These are phyloP conservation scores for Acmispon strigosus DNA, from an alignment of 306 rosid species.

Conservation along the genomic window DNA sequence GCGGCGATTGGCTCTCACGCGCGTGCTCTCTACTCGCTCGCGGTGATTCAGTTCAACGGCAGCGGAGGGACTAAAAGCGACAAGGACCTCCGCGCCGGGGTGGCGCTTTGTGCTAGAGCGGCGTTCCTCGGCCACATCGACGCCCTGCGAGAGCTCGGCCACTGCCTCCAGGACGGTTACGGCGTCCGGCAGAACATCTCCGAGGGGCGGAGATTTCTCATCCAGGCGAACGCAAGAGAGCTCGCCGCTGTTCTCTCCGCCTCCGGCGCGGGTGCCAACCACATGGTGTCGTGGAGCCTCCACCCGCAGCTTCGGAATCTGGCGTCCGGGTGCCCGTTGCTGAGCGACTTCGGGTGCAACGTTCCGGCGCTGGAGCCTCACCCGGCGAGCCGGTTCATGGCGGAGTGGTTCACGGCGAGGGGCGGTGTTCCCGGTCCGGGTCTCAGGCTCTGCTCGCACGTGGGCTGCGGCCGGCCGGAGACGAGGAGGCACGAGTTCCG, in stretches of 20 bases:
- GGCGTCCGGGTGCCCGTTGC: constrained; percentile 54
- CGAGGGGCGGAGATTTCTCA: constrained; percentile 82
- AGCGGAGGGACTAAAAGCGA: constrained; percentile 94
- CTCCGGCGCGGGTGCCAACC: constrained; percentile 23
- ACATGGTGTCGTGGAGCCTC: constrained; percentile 41
- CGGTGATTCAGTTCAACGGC: constrained; percentile 93
- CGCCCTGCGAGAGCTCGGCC: constrained; percentile 88
- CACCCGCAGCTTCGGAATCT: constrained; percentile 42
- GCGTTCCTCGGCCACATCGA: constrained; percentile 92
- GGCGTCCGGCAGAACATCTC: constrained; percentile 81
- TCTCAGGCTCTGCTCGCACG: constrained; percentile 73
- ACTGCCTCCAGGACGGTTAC: constrained; percentile 96
- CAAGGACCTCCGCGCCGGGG: constrained; percentile 91
- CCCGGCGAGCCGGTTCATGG: constrained; percentile 60
- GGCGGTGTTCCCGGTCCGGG: constrained; percentile 43
- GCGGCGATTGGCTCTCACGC: constrained; percentile 93
- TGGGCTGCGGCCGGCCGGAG: constrained; percentile 85
- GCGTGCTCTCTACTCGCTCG: constrained; percentile 78
- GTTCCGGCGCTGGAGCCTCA: constrained; percentile 80
- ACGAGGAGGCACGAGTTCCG: constrained; percentile 86
- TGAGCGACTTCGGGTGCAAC: constrained; percentile 95
- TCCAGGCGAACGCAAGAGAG: constrained; percentile 89
- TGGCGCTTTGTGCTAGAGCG: constrained; percentile 89
- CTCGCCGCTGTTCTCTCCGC: constrained; percentile 61
- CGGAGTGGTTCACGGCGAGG: constrained; percentile 59